Base-by-base conservation (phyloP, 2,329 filamentous ascomycete genomes). In the Zymoseptoria brevis region DNA sequence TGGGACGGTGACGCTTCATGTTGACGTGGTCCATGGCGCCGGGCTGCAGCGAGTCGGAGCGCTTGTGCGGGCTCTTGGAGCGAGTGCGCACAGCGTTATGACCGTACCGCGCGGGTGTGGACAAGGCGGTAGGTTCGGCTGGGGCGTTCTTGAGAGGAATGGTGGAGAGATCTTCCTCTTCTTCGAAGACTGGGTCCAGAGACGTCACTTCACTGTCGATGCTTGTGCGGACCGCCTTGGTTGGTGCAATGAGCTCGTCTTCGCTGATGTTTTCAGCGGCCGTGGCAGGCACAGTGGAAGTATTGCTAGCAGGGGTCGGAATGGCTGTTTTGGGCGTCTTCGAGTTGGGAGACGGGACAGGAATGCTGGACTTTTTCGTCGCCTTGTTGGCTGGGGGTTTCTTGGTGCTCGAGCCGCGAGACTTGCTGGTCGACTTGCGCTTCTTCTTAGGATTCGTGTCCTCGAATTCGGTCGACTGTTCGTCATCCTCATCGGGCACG, bases 121-220 rank as follows among this genome's bases (percentile, higher is more conserved):
- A 68, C 21, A 59, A 61, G 41, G 68, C 65, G 8, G 69, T 69
- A 0, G 71, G 69, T 49, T 67, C 64, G 19, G 60, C 57, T 16
- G 69, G 62, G 13, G 64, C 65, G 50, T 67, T 62, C 16, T 69
- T 68, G 53, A 68, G 57, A 6, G 66, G 54, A 24, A 68, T 54
- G 45, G 51, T 60, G 22, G 57, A 63, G 5, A 54, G 61, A 19
- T 68, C 69, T 53, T 69, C 68, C 56, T 73, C 69, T 58, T 72
- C 71, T 50, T 73, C 71, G 57, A 67, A 69, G 35, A 73, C 64
- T 4, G 70, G 69, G 55, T 72, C 68, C 21, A 73, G 67, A 11
- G 63, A 56, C 9, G 57, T 50, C 45, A 61, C 62, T 29, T 70
- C 69, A 24, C 64, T 66, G 13, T 71, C 68, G n/a, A 67, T 67